phyloP scores from a whole-genome alignment of 768 basidiomycete genomes.

The Rubroboletus satanas region DNA sequence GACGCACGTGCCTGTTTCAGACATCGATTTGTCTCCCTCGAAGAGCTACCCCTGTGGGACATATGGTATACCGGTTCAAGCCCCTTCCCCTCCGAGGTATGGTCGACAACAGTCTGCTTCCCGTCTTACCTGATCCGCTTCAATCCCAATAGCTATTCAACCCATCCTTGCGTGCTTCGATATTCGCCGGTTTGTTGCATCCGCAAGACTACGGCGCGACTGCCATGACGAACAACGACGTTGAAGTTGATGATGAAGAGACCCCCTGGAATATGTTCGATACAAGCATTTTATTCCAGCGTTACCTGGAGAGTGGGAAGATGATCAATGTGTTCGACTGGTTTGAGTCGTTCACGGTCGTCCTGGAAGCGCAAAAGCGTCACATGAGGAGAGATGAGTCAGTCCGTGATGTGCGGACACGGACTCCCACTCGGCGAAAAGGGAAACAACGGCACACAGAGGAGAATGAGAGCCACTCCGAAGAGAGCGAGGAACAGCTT shows the following conservation, averaged over 20 bases:
- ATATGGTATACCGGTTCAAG: conserved; percentile 68
- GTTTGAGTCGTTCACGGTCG: conserved; percentile 73
- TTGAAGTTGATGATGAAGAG: conserved; percentile 26
- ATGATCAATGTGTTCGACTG: conserved; percentile 88
- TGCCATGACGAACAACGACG: conserved; percentile 1
- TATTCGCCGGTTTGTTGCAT: conserved; percentile 57
- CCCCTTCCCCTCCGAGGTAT: conserved; percentile 66
- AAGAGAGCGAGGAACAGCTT: conserved; percentile 32
- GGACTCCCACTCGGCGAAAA: conserved; percentile 24
- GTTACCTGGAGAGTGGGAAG: conserved; percentile 75
- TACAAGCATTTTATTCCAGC: conserved; percentile 68
- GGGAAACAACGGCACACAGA: conserved; percentile 26
- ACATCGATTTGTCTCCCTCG: conserved; percentile 41
- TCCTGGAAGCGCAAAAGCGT: conserved; percentile 55
- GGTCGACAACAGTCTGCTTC: conserved; percentile 4
- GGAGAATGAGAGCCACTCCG: conserved; percentile 10
- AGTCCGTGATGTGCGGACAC: neutral
- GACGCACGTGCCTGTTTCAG: conserved; percentile 29
- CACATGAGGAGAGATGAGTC: neutral
- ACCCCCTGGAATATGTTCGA: conserved; percentile 61
- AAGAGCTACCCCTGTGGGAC: conserved; percentile 56
- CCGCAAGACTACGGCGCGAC: conserved; percentile 45
- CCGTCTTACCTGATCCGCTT: neutral
- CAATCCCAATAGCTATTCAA: conserved; percentile 53
- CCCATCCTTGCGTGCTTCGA: conserved; percentile 59